phyloP scores from a whole-genome alignment of 768 basidiomycete genomes.

The Collybiopsis luxurians region DNA sequence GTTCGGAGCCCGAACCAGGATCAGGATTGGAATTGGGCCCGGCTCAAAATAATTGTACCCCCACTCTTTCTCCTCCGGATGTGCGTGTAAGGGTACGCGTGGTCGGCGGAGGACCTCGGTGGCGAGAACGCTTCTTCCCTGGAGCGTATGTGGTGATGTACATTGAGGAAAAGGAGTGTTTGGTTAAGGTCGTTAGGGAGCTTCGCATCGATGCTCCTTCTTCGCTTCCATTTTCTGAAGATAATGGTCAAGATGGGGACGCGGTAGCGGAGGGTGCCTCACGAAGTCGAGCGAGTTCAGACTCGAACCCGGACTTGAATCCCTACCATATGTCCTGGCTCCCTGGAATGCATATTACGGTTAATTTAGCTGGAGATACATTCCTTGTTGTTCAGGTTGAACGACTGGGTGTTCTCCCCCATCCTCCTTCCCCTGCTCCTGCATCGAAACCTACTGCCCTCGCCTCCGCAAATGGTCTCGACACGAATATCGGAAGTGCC shows the following conservation, averaged over 20 bases:
- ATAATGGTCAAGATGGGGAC: no score
- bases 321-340: not conserved
- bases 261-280: no score
- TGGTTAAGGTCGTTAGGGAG: not conserved
- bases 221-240: no score
- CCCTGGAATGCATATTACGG: constrained; percentile 1
- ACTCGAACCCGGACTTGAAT: no score
- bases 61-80: not conserved
- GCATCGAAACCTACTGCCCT: not conserved
- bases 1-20: no score
- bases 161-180: not conserved
- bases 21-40: no score
- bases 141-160: not conserved
- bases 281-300: no score
- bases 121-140: not conserved
- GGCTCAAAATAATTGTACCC: not conserved
- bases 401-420: not conserved
- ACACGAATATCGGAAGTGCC: no score
- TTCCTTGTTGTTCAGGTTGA: constrained; percentile 1
- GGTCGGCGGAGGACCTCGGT: not conserved
- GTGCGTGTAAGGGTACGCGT: not conserved
- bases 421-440: not conserved
- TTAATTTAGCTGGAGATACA: not conserved
- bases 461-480: no score
- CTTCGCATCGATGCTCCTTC: not conserved